These are phyloP conservation scores for Liquidambar formosana DNA, from an alignment of 164 flowering plant genomes.

Conservation along the genomic window DNA sequence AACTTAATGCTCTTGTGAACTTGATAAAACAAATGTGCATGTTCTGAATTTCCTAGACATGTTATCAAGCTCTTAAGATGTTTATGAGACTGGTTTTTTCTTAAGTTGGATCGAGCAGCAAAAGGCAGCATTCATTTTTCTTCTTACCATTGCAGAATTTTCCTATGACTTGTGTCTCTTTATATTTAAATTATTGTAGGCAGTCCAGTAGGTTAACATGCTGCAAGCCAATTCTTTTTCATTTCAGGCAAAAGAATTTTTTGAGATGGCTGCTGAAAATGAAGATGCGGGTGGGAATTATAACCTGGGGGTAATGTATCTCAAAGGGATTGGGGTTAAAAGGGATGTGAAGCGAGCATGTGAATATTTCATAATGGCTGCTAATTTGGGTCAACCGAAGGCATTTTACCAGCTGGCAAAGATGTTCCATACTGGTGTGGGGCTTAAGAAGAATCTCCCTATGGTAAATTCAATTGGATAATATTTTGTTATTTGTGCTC, in stretches of 20 bases:
- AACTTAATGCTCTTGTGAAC: too few species aligned
- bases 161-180: not conserved
- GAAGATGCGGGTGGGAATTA: constrained; percentile 90
- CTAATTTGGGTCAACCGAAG: constrained; percentile 91
- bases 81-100: too few species aligned
- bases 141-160: not conserved
- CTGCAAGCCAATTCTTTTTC: constrained; percentile 4
- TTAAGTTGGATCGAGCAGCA: too few species aligned
- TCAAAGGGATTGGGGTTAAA: constrained; percentile 92
- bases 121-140: not conserved
- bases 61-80: too few species aligned
- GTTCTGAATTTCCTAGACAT: too few species aligned
- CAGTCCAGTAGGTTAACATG: not conserved
- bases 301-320: constrained; percentile 92
- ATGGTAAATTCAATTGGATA: constrained; percentile 52
- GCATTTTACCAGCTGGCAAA: constrained; percentile 95
- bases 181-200: not conserved
- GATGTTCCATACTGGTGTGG: constrained; percentile 96
- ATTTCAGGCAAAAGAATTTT: constrained; percentile 89
- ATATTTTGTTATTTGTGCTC: not conserved
- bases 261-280: constrained; percentile 89
- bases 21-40: too few species aligned
- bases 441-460: constrained; percentile 73
- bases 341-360: constrained; percentile 68
- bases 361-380: constrained; percentile 65